Conservation (phyloP, 176 grass and related monocot species). For the Bonia amplexicaulis region DNA sequence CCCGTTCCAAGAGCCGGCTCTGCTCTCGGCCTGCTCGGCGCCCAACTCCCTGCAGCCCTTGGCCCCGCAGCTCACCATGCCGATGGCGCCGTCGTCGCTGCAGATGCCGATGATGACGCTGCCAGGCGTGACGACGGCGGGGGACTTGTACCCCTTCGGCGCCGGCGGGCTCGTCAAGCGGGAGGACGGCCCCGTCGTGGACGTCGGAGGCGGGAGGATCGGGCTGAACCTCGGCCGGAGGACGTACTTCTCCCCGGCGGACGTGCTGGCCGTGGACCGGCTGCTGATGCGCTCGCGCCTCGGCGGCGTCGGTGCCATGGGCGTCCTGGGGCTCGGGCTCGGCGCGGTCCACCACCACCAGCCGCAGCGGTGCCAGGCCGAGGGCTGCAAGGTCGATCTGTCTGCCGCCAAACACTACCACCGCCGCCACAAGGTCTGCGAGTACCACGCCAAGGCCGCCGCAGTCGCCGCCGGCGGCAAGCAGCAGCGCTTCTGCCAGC, state of each 20-base stretch:
- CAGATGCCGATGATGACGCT: constrained; percentile 14
- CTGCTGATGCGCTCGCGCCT: constrained; percentile 39
- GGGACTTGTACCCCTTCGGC: constrained; percentile 28
- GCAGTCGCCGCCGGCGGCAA: constrained; percentile 55
- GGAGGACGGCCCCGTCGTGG: constrained; percentile 34
- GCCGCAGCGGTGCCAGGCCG: constrained; percentile 75
- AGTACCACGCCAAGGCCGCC: constrained; percentile 93
- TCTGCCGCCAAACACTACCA: constrained; percentile 91
- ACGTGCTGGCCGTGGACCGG: constrained; percentile 53
- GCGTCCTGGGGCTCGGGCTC: constrained; percentile 45
- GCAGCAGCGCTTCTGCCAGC: constrained; percentile 97
- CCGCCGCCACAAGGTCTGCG: constrained; percentile 97
- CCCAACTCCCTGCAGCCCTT: constrained; percentile 12
- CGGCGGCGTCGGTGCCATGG: constrained; percentile 24
- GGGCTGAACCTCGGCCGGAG: constrained; percentile 72
- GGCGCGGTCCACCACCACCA: constrained; percentile 46
- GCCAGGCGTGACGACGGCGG: neutral
- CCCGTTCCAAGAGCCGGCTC: constrained; percentile 38
- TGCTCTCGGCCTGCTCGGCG: constrained; percentile 10
- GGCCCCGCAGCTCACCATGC: constrained; percentile 27
- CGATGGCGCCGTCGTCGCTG: constrained; percentile 15
- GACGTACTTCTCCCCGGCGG: constrained; percentile 71
- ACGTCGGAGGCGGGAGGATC: constrained; percentile 36
- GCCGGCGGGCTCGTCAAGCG: constrained; percentile 51
- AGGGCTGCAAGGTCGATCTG: constrained; percentile 80